Evolutionary conservation across 1,284 basidiomycete species (phyloP), one percentile per base, ranked within the genome.

Genomic region (Mycena citricolor): DNA sequence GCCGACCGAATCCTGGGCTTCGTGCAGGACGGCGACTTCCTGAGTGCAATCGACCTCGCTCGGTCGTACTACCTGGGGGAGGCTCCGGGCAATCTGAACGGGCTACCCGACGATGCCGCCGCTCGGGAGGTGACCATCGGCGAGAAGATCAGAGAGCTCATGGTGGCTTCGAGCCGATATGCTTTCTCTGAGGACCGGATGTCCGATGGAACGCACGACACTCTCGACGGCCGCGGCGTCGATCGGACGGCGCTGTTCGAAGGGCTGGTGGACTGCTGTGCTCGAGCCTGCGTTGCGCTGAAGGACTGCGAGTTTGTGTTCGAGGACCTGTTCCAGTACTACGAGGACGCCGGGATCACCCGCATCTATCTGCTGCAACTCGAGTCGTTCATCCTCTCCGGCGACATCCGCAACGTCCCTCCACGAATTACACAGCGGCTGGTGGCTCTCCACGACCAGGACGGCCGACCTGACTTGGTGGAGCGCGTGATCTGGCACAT

Each of bases 401-500:
- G 83, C 30, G 72, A 75, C 12, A 77, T 99, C 25, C 76, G 74
- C 10, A 73, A 78, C 25, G 78, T 95, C 4, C 92, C 97, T 4
- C 91, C 92, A 6, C 79, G 83, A 34, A 86, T 98, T 36, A 88
- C 91, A 5, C 93, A 99, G 63, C 77, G 83, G 32, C 70, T 99
- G 17, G 76, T 99, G 36, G 76, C 77, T 1, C 71, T 90, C 47
- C 89, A 97, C 55, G 86, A 87, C 39, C 78, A 85, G 26, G 76
- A 81, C 29, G 72, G 73, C 5, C 80, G 86, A 42, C 84, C 86
- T 16, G 86, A 88, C 38, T 72, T 83, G 3, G 90, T 90, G 1
- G 94, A 99, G 62, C 77, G 81, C 29, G 74, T 99, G 47, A 95
- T 99, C 42, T 97, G 94, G 90, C 92, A 97, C 61, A 91, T 98